These are phyloP conservation scores for Sphaerosporella brunnea DNA, from an alignment of 495 filamentous ascomycete genomes.

Conservation along the genomic window DNA sequence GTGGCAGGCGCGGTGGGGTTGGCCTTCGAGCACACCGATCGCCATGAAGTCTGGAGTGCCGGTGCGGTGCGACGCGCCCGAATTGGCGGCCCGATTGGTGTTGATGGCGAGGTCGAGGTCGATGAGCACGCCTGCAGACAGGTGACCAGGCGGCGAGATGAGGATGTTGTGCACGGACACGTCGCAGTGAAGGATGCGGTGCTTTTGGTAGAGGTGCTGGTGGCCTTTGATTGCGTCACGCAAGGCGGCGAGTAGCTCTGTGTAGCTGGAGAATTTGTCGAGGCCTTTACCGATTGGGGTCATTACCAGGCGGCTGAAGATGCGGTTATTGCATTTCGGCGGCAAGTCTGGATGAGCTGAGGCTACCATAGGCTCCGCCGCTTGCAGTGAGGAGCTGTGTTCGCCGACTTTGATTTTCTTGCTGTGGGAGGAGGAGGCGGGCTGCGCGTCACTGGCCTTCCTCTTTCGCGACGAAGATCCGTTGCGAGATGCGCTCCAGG, in stretches of 20 bases:
- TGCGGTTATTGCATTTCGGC: background rate
- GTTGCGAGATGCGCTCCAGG: too few species aligned
- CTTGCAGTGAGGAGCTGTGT: too few species aligned
- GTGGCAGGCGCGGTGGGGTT: too few species aligned
- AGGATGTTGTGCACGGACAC: background rate
- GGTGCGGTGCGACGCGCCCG: background rate
- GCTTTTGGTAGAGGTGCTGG: background rate
- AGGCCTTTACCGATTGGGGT: background rate
- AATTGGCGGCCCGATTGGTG: background rate
- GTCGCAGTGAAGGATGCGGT: background rate
- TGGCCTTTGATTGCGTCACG: background rate
- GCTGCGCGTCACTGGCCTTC: background rate
- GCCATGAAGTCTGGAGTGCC: too few species aligned
- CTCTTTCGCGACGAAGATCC: too few species aligned
- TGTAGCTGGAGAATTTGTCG: background rate
- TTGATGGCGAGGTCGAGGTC: background rate
- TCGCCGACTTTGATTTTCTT: background rate
- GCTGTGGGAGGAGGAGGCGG: background rate
- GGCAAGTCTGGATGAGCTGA: background rate
- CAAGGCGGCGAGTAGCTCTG: background rate
- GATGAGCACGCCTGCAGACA: background rate
- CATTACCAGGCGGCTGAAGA: background rate
- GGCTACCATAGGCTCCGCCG: too few species aligned
- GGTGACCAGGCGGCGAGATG: background rate
- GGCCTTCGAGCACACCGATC: background rate